Conservation (phyloP, 2,329 filamentous ascomycete genomes). For the Hymenoscyphus salicellus region DNA sequence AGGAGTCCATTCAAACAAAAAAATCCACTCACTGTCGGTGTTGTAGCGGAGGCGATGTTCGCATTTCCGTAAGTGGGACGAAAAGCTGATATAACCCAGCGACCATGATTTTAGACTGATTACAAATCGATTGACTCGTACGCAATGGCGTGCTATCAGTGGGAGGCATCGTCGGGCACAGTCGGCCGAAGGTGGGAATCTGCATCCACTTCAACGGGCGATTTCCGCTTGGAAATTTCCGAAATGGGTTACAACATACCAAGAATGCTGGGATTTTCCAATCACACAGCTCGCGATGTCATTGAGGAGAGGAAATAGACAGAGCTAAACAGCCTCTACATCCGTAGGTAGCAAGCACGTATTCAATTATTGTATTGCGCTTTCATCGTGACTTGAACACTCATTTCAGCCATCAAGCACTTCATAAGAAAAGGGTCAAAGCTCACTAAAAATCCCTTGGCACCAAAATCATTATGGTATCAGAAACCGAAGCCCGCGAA, state of each 20-base stretch:
- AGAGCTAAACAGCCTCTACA: background rate
- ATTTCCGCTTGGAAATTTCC: background rate
- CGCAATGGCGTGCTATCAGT: background rate
- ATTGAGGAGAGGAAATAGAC: background rate
- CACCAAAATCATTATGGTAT: constrained; percentile 32
- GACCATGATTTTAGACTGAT: background rate
- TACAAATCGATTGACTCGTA: background rate
- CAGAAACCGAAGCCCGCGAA: constrained; percentile 31
- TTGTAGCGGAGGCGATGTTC: background rate
- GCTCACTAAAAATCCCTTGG: background rate
- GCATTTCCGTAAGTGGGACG: constrained; percentile 2
- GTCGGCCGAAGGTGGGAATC: background rate
- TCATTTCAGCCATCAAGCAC: background rate
- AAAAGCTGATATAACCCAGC: background rate
- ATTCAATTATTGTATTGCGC: background rate
- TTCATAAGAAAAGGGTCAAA: background rate
- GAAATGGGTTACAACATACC: background rate
- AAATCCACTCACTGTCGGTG: constrained; percentile 4
- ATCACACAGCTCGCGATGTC: background rate
- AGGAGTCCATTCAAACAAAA: background rate
- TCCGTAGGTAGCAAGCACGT: background rate
- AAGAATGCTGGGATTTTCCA: background rate
- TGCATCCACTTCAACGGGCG: background rate
- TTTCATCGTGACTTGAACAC: background rate
- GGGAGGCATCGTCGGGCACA: background rate